Percentiles rank a stretch among this genome's conserved stretches.
These are phyloP conservation scores for Gonapodya prolifera DNA, from an alignment of 192 early-diverging fungal genomes.

Conservation along the genomic window DNA sequence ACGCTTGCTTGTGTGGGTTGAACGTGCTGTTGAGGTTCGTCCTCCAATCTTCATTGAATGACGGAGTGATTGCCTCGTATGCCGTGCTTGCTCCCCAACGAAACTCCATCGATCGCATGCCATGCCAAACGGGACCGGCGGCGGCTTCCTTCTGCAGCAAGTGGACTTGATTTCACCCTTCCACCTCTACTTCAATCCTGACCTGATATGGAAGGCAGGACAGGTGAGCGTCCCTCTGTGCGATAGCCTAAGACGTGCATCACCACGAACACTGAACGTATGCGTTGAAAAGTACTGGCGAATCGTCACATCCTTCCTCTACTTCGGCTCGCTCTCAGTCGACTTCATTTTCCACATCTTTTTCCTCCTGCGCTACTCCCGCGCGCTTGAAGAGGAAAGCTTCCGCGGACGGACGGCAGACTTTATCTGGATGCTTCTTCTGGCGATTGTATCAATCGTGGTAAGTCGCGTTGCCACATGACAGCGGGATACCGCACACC, in stretches of 20 bases:
- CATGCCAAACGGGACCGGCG: too few species aligned
- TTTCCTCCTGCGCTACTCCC: constrained; percentile 69
- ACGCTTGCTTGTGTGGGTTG: constrained; percentile 65
- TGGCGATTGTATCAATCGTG: constrained; percentile 41
- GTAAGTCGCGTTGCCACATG: constrained; percentile 21
- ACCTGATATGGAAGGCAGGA: constrained; percentile 47
- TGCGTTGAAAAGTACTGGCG: constrained; percentile 72
- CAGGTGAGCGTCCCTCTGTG: constrained; percentile 51
- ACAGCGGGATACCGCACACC: too few species aligned
- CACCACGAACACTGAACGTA: too few species aligned
- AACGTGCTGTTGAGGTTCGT: background rate
- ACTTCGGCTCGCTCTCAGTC: constrained; percentile 78
- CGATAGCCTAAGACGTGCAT: too few species aligned
- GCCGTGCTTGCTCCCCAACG: too few species aligned
- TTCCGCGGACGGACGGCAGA: constrained; percentile 82
- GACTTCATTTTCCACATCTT: constrained; percentile 92
- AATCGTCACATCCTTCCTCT: constrained; percentile 83
- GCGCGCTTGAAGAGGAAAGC: constrained; percentile 88
- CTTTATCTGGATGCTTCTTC: constrained; percentile 79
- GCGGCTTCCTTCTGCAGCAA: constrained; percentile 43
- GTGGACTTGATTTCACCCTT: constrained; percentile 63
- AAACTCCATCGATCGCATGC: too few species aligned
- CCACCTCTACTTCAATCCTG: constrained; percentile 72
- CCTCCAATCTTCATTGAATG: too few species aligned
- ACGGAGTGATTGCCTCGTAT: too few species aligned